These are phyloP conservation scores for Prunus persica DNA, from an alignment of 306 rosid genomes.

Conservation along the genomic window DNA sequence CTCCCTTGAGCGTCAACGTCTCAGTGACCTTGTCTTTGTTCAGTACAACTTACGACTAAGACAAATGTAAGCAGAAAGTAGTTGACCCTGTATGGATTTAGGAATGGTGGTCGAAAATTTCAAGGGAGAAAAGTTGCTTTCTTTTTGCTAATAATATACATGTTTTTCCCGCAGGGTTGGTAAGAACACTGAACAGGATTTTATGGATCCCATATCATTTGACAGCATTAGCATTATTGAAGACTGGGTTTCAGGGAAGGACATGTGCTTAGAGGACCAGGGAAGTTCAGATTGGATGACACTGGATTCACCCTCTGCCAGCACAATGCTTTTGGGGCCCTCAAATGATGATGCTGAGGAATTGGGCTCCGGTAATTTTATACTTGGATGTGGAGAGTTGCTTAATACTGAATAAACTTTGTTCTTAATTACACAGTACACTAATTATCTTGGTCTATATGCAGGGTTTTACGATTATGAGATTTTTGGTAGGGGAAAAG, in stretches of 20 bases:
- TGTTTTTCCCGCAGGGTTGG: slow-evolving; percentile 43
- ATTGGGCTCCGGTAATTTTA: slow-evolving; percentile 53
- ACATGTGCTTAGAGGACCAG: slow-evolving; percentile 46
- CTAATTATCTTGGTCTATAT: slow-evolving; percentile 24
- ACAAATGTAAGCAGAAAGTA: slow-evolving; percentile 33
- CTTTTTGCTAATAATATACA: slow-evolving; percentile 3
- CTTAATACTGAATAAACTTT: background rate
- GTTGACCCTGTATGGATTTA: slow-evolving; percentile 10
- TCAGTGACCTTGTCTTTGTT: slow-evolving; percentile 74
- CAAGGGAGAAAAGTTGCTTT: slow-evolving; percentile 10
- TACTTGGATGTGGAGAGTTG: slow-evolving; percentile 19
- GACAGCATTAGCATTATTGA: slow-evolving; percentile 44
- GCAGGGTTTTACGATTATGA: slow-evolving; percentile 81
- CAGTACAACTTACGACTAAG: slow-evolving; percentile 42
- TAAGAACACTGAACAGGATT: slow-evolving; percentile 49
- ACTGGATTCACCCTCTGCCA: slow-evolving; percentile 52
- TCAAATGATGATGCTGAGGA: slow-evolving; percentile 63
- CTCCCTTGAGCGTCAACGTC: slow-evolving; percentile 72
- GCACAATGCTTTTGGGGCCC: slow-evolving; percentile 48
- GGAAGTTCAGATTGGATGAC: slow-evolving; percentile 61
- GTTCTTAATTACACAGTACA: slow-evolving; percentile 9
- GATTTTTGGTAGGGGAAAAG: slow-evolving; percentile 48
- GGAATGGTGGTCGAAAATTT: slow-evolving; percentile 17
- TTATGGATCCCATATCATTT: slow-evolving; percentile 59
- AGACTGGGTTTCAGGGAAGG: slow-evolving; percentile 68